These are phyloP conservation scores for Stephanodiscus minutulus DNA, from an alignment of 108 stramenopile species.

Conservation along the genomic window DNA sequence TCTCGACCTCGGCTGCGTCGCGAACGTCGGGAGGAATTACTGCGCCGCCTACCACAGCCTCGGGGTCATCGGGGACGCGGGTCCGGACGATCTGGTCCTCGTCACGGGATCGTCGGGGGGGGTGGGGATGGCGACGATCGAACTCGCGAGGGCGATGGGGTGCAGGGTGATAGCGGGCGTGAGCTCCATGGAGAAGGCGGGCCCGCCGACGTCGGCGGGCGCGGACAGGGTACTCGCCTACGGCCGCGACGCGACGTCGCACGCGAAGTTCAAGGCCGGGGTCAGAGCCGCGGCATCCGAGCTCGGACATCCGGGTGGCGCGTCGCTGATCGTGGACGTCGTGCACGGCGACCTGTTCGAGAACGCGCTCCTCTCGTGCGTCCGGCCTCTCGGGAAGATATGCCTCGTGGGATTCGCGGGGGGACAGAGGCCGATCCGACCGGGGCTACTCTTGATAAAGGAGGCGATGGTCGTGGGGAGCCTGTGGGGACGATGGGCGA, in stretches of 20 bases:
- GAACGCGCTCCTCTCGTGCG: constrained; percentile 53
- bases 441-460: constrained; percentile 52
- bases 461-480: constrained; percentile 63
- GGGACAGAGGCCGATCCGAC: constrained; percentile 69
- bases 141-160: constrained; percentile 73
- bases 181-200: constrained; percentile 47
- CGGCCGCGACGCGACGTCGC: constrained; percentile 48
- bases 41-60: constrained; percentile 74
- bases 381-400: constrained; percentile 67
- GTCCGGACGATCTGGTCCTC: constrained; percentile 54
- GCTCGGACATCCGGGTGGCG: constrained; percentile 60
- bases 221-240: constrained; percentile 68
- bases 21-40: constrained; percentile 73
- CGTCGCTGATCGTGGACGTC: constrained; percentile 69
- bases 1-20: constrained; percentile 48
- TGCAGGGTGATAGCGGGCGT: constrained; percentile 76
- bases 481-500: constrained; percentile 70
- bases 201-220: constrained; percentile 43
- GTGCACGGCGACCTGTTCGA: constrained; percentile 73
- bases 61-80: constrained; percentile 58
- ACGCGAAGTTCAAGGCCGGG: constrained; percentile 58
- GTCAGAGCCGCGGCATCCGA: constrained; percentile 37
- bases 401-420: constrained; percentile 74
- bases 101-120: constrained; percentile 78
- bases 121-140: constrained; percentile 79